phyloP scores from a whole-genome alignment of 768 basidiomycete species.

The Termitomyces sp. region DNA sequence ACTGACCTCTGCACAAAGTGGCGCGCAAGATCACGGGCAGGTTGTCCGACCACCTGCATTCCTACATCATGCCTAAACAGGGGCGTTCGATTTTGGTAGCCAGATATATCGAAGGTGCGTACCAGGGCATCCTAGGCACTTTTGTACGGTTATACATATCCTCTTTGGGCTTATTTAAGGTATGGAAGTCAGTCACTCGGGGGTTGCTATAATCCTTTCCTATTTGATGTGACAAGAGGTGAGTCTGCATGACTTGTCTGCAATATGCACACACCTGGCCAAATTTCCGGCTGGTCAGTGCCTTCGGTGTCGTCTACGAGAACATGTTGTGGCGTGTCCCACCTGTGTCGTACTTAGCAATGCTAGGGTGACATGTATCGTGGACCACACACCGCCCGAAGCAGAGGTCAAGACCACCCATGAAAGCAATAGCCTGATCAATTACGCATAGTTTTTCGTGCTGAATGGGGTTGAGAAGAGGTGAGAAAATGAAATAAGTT shows the following conservation, averaged over 20 bases:
- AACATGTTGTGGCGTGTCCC: slow-evolving; percentile 96
- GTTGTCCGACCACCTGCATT: slow-evolving; percentile 94
- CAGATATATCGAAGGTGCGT: slow-evolving; percentile 3
- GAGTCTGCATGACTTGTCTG: background rate
- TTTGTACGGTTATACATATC: slow-evolving; percentile 93
- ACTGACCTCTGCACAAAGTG: slow-evolving; percentile 88
- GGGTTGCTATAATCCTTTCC: slow-evolving; percentile 96
- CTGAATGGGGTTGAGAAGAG: slow-evolving; percentile 28
- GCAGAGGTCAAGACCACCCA: slow-evolving; percentile 94
- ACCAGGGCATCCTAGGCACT: slow-evolving; percentile 96
- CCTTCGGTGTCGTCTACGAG: slow-evolving; percentile 78
- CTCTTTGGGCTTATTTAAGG: slow-evolving; percentile 83
- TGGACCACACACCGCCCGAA: slow-evolving; percentile 61
- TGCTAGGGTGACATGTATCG: background rate
- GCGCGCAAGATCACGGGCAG: slow-evolving; percentile 87
- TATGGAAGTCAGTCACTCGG: slow-evolving; percentile 79
- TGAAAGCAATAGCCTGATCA: slow-evolving; percentile 95
- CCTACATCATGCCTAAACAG: slow-evolving; percentile 87
- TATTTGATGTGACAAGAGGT: slow-evolving; percentile 18
- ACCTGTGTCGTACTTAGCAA: slow-evolving; percentile 35
- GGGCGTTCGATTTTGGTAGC: background rate
- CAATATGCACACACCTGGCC: slow-evolving; percentile 58
- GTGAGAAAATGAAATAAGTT: background rate
- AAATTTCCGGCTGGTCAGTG: slow-evolving; percentile 62
- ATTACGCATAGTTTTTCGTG: slow-evolving; percentile 98